Conservation (phyloP, 495 filamentous ascomycete species). For the Staphylotrichum longicolle region DNA sequence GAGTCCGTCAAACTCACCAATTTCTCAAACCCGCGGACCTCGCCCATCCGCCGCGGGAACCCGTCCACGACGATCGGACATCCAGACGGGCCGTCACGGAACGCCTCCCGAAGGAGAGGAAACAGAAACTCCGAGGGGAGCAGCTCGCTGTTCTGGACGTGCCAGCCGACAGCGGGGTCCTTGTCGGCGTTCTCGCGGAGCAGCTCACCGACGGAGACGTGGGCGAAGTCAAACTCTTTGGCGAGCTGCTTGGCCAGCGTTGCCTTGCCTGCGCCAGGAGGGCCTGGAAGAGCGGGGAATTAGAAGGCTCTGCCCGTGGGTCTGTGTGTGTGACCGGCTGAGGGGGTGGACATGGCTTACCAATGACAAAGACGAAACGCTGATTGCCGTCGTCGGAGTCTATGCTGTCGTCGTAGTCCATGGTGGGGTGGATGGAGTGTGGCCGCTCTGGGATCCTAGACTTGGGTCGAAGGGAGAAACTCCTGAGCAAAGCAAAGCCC, state of each 20-base stretch:
- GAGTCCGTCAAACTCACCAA: conserved; percentile 21
- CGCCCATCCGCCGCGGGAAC: conserved; percentile 39
- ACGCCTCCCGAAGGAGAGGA: conserved; percentile 18
- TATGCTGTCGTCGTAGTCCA: too few species aligned
- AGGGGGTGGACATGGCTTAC: not conserved
- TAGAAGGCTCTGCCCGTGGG: too few species aligned
- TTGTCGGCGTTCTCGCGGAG: conserved; percentile 24
- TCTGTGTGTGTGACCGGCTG: too few species aligned
- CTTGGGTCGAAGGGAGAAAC: too few species aligned
- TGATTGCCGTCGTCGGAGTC: not conserved
- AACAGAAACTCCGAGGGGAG: conserved; percentile 30
- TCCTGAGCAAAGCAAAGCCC: too few species aligned
- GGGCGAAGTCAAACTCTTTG: conserved; percentile 29
- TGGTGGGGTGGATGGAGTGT: too few species aligned
- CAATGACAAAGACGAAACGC: conserved; percentile 6
- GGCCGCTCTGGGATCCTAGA: too few species aligned
- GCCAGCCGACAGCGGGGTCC: conserved; percentile 16
- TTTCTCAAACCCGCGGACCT: conserved; percentile 31
- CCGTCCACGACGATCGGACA: conserved; percentile 36
- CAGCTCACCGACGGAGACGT: conserved; percentile 44
- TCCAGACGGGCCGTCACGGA: not conserved
- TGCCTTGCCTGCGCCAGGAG: conserved; percentile 42
- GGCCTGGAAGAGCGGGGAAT: conserved; percentile 22
- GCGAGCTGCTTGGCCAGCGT: conserved; percentile 34
- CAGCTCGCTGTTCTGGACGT: conserved; percentile 28